Evolutionary conservation across 2,329 filamentous ascomycete species (phyloP).

Genomic region (Fusarium fujikuroi): DNA sequence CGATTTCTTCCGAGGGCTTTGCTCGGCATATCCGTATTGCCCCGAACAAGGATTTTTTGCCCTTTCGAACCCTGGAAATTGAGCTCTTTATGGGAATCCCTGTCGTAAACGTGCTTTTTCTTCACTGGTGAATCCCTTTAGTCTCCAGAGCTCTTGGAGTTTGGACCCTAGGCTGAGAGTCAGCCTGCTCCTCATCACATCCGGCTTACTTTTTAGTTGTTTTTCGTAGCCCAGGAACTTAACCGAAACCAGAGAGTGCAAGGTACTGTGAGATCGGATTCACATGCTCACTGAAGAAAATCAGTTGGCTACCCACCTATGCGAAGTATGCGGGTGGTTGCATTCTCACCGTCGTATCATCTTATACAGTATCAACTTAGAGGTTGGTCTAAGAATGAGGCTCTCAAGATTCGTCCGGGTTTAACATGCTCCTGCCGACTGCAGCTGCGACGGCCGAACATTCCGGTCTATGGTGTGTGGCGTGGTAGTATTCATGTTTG

Average conservation of each 20-base stretch:
- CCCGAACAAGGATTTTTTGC: slow-evolving; percentile 18
- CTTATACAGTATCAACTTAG: not conserved
- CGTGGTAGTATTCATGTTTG: not conserved
- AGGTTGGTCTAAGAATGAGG: slow-evolving; percentile 20
- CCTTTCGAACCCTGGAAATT: slow-evolving; percentile 7
- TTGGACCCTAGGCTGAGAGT: slow-evolving; percentile 11
- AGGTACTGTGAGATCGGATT: not conserved
- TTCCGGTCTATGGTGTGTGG: slow-evolving; percentile 15
- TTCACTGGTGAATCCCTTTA: slow-evolving; percentile 21
- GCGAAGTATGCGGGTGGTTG: not conserved
- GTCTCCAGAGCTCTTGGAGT: not conserved
- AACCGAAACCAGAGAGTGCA: not conserved
- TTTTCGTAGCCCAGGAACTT: not conserved
- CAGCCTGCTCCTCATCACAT: not conserved
- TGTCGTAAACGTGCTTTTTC: slow-evolving; percentile 29
- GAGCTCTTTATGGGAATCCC: not conserved
- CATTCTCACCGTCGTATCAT: slow-evolving; percentile 4
- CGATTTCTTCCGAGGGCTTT: slow-evolving; percentile 34
- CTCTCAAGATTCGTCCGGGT: slow-evolving; percentile 8
- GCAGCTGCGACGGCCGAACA: slow-evolving; percentile 5
- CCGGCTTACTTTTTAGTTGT: not conserved
- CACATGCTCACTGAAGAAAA: not conserved
- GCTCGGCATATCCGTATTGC: slow-evolving; percentile 25
- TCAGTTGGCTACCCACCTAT: slow-evolving; percentile 1
- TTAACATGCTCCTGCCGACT: slow-evolving; percentile 4